These are phyloP conservation scores for Schizosaccharomyces lindneri DNA, from an alignment of 805 yeast species.

Conservation along the genomic window DNA sequence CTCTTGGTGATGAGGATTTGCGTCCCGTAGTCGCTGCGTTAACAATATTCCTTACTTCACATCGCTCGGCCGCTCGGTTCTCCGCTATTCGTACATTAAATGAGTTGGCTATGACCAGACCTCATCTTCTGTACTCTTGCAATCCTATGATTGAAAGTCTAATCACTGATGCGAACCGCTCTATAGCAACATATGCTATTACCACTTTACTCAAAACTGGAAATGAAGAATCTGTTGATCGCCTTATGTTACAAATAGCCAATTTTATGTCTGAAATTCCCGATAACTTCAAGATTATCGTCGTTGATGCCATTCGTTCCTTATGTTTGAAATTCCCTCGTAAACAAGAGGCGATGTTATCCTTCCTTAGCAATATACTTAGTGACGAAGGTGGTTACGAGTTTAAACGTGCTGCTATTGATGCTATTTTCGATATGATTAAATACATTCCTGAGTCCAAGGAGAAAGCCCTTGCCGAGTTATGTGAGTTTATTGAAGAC, in stretches of 20 bases:
- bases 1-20: conserved; percentile 38
- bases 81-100: conserved; percentile 82
- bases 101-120: conserved; percentile 56
- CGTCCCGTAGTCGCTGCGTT: conserved; percentile 48
- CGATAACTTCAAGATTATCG: conserved; percentile 85
- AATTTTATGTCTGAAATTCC: conserved; percentile 79
- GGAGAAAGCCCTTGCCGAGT: conserved; percentile 57
- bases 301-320: conserved; percentile 82
- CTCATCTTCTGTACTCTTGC: conserved; percentile 46
- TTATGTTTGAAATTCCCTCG: conserved; percentile 81
- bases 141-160: conserved; percentile 67
- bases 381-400: conserved; percentile 76
- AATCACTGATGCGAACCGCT: conserved; percentile 69
- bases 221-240: conserved; percentile 67
- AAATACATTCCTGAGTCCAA: conserved; percentile 65
- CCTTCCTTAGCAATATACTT: conserved; percentile 58
- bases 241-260: conserved; percentile 66
- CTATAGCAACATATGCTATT: conserved; percentile 88
- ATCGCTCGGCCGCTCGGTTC: conserved; percentile 72
- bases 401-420: conserved; percentile 70
- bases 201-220: conserved; percentile 90
- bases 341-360: conserved; percentile 59
- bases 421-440: conserved; percentile 77
- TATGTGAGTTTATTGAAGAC: conserved; percentile 94
- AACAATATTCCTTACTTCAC: conserved; percentile 57